Conservation (phyloP, 2,329 filamentous ascomycete species). For the Aspergillus fischeri region DNA sequence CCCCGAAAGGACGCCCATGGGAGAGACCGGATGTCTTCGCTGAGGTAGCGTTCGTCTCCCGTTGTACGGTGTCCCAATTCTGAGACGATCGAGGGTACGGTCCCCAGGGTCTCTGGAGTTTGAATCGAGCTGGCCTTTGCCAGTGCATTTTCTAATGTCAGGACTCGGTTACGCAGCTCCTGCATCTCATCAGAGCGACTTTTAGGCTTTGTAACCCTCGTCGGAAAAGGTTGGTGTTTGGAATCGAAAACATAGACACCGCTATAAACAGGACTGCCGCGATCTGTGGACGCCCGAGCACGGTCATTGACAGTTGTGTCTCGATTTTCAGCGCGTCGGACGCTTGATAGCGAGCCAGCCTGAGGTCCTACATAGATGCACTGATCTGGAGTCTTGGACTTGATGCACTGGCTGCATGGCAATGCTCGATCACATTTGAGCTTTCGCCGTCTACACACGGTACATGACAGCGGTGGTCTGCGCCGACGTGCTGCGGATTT, state of each 20-base stretch:
- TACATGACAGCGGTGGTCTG: slow-evolving; percentile 64
- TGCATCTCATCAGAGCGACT: slow-evolving; percentile 24
- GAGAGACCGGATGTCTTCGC: slow-evolving; percentile 25
- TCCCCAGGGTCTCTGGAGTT: slow-evolving; percentile 24
- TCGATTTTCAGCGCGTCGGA: background rate
- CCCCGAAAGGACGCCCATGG: slow-evolving; percentile 27
- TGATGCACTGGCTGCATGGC: slow-evolving; percentile 62
- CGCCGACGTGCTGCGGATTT: slow-evolving; percentile 45
- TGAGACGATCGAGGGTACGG: slow-evolving; percentile 11
- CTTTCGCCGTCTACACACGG: slow-evolving; percentile 70
- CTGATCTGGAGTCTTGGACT: slow-evolving; percentile 46
- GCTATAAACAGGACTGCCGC: slow-evolving; percentile 12
- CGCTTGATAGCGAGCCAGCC: slow-evolving; percentile 7
- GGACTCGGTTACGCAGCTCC: slow-evolving; percentile 26
- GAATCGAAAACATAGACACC: slow-evolving; percentile 34
- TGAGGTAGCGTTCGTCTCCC: slow-evolving; percentile 17
- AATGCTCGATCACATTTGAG: slow-evolving; percentile 71
- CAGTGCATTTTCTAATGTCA: slow-evolving; percentile 25
- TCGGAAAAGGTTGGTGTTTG: slow-evolving; percentile 18
- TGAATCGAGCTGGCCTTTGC: slow-evolving; percentile 15
- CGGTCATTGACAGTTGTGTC: slow-evolving; percentile 4
- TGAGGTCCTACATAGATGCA: slow-evolving; percentile 49
- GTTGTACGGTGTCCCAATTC: slow-evolving; percentile 9
- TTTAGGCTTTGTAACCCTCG: slow-evolving; percentile 22
- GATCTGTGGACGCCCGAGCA: slow-evolving; percentile 5